These are phyloP conservation scores for Calonectria henricotiae DNA, from an alignment of 2,329 filamentous ascomycete genomes.

Conservation along the genomic window DNA sequence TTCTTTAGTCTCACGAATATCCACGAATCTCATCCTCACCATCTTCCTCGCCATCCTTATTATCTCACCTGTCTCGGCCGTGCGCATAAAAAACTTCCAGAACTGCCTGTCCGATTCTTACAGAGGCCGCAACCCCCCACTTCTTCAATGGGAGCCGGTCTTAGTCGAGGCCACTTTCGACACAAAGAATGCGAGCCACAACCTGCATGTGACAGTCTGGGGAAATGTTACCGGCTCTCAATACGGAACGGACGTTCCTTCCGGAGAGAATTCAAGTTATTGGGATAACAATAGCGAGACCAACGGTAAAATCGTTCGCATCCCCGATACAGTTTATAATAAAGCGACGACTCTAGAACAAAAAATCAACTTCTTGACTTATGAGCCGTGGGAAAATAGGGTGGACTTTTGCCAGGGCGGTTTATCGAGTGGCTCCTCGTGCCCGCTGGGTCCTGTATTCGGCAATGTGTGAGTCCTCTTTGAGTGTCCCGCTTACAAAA, in stretches of 20 bases:
- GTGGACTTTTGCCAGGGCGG: constrained; percentile 78
- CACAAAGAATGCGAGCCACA: constrained; percentile 72
- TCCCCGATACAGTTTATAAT: constrained; percentile 68
- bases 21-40: constrained; percentile 55
- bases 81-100: constrained; percentile 79
- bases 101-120: constrained; percentile 83
- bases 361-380: constrained; percentile 83
- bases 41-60: constrained; percentile 60
- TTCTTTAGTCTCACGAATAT: constrained; percentile 40
- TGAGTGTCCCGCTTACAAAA: background rate
- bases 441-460: constrained; percentile 85
- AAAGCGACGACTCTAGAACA: constrained; percentile 82
- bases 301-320: constrained; percentile 83
- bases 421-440: constrained; percentile 75
- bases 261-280: constrained; percentile 67
- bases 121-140: constrained; percentile 69
- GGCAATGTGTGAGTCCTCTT: constrained; percentile 60
- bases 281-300: constrained; percentile 76
- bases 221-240: constrained; percentile 90
- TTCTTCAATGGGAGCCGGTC: constrained; percentile 86
- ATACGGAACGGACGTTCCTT: constrained; percentile 72
- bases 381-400: constrained; percentile 75
- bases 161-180: constrained; percentile 84
- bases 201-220: constrained; percentile 85
- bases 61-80: constrained; percentile 70